phyloP scores from a whole-genome alignment of 1,284 basidiomycete species.

The Heterobasidion irregulare region DNA sequence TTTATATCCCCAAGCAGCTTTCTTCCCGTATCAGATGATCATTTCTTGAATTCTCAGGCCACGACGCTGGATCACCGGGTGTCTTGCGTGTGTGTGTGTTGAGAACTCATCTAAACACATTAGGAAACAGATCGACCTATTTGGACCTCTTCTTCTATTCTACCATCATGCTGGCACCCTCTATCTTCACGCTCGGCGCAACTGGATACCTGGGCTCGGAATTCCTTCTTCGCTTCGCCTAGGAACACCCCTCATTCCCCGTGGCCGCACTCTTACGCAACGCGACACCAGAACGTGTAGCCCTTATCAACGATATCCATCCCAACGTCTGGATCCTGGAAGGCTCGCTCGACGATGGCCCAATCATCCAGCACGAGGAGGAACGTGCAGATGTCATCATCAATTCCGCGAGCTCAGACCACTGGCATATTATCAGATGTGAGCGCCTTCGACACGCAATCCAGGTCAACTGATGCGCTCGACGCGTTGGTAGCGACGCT shows the following conservation, averaged over 20 bases:
- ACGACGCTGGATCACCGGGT: no score
- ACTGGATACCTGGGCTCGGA: constrained; percentile 33
- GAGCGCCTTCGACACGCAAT: constrained; percentile 5
- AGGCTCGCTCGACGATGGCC: constrained; percentile 26
- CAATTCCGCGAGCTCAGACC: constrained; percentile 32
- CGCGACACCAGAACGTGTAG: constrained; percentile 19
- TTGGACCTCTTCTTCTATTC: no score
- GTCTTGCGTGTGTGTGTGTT: no score
- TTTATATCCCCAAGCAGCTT: no score
- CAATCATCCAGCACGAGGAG: constrained; percentile 25
- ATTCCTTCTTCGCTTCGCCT: constrained; percentile 24
- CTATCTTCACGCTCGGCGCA: no score
- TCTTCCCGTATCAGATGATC: no score
- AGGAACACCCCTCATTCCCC: constrained; percentile 20
- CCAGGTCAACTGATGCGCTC: neutral
- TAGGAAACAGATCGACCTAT: no score
- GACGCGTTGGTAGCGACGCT: constrained; percentile 24
- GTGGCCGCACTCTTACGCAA: constrained; percentile 28
- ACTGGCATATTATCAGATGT: constrained; percentile 26
- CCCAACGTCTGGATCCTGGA: constrained; percentile 24
- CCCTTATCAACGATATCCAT: constrained; percentile 21
- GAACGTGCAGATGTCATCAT: constrained; percentile 25
- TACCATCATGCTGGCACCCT: no score
- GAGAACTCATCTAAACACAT: no score
- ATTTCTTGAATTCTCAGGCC: no score